Base-by-base conservation (phyloP, 768 basidiomycete genomes). In the Hygrophorus pudorinus region DNA sequence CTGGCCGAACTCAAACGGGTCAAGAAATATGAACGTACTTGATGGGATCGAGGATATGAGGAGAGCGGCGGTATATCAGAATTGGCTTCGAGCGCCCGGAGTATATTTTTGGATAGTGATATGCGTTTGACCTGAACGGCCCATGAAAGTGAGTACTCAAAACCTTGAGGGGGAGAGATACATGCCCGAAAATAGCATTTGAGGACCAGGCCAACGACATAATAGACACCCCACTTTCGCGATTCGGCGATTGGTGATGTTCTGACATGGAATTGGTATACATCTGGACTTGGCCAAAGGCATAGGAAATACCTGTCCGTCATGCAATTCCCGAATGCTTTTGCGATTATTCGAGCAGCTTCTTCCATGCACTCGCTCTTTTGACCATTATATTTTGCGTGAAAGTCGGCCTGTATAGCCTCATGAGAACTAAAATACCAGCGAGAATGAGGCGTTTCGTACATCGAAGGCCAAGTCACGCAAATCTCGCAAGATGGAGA, bases 151-250 rank as follows among this genome's bases (percentile, higher is more conserved):
- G 21, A 44, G 11, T 12, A 45, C 2, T 38, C 8, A 24, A n/a
- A 7, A 12, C 13, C 4, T 16, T 17, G 38, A 14, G 37, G 6
- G 32, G 44, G 44, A 43, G 28, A 24, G 18, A 44, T 34, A 70
- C 83, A 60, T 62, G 79, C 93, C 53, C 82, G 80, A 72, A 98
- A 97, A 65, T 98, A 98, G 38, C 80, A 85, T 61, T 98, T 98
- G 61, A 99, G 66, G 44, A 92, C 81, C 40, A 94, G 68, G 12
- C 84, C 85, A 0, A 93, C 92, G 11, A 96, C 78, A 54, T 91
- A 88, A 65, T 98, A 98, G 1, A 92, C 75, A 1, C 91, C 81
- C 90, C 91, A 85, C 66, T 87, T 87, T 54, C 90, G 68, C 31
- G 85, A 83, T 61, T 86, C 74, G 21, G 77, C 70, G 39, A 78